A percentile compares a stretch with the other conserved stretches of the same genome.
Conservation (phyloP, 345 rosid genomes). For the Ricinus communis region DNA sequence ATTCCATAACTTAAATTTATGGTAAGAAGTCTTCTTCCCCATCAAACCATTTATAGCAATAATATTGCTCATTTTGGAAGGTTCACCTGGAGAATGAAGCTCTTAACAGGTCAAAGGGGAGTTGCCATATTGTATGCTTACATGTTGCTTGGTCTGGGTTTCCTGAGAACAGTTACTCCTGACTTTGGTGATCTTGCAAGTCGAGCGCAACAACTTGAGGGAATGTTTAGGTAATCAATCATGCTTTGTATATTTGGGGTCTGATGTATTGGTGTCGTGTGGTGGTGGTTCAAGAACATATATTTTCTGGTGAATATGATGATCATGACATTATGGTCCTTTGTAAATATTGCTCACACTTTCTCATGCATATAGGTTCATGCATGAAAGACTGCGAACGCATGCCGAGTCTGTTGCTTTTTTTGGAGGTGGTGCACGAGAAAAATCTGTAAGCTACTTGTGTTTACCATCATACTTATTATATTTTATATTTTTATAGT, state of each 20-base stretch:
- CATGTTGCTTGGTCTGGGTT: conserved; percentile 94
- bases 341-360: conserved; percentile 15
- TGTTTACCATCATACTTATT: not conserved
- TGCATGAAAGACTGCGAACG: conserved; percentile 95
- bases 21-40: not conserved
- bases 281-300: no score
- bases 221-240: conserved; percentile 75
- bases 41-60: not conserved
- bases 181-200: conserved; percentile 90
- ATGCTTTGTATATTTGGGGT: conserved; percentile 15
- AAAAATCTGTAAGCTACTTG: conserved; percentile 79
- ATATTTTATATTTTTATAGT: conserved; percentile 4
- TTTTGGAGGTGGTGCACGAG: conserved; percentile 99
- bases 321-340: conserved; percentile 1
- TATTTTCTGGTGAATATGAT: not conserved
- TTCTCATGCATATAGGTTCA: conserved; percentile 62
- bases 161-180: conserved; percentile 84
- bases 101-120: conserved; percentile 88
- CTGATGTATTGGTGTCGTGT: no score
- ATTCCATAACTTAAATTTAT: not conserved
- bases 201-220: conserved; percentile 88
- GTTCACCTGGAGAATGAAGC: conserved; percentile 99
- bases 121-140: conserved; percentile 89
- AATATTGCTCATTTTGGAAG: conserved; percentile 30
- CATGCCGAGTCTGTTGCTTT: conserved; percentile 99